Evolutionary conservation across 2,329 filamentous ascomycete genomes (phyloP), one percentile per base, ranked within the genome.

Genomic region (Fusarium nurragi): DNA sequence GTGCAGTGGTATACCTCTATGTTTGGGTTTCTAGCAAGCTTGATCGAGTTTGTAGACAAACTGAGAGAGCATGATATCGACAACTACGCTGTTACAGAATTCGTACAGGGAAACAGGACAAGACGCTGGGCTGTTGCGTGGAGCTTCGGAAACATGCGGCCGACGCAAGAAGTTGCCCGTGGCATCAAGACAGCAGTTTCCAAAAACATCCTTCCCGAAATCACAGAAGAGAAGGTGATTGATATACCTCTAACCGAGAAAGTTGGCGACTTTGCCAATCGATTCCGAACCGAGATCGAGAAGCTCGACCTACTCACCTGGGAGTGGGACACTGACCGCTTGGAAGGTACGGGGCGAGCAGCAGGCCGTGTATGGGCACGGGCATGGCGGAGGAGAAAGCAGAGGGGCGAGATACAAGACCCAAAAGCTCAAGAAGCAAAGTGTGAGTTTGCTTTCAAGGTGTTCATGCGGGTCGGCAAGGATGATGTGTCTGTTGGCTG

Each of bases 1-100:
- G 87, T 97, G 1, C 85, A 86, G 60, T 99, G 95, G 95, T 98
- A 95, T 76, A 95, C 90, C 1, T 88, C 89, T 51, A 96, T 98
- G 92, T 81, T 98, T 0, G 94, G 94, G 0, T 96, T 96, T 71
- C 80, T 92, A 26, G 83, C 84, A 0, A 94, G 90, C 66, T 80
- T 92, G 4, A 82, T 90, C 1, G 79, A 81, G 1, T 76, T 90
- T 1, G 78, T 97, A 0, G 81, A 88, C 7, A 81, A 83, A 48
- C 80, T 90, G 5, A 84, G 84, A 16, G 77, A 83, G 4, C 73
- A 83, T 11, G 81, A 79, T 0, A 84, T 96, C 34, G 80, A 81
- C 34, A 99, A 98, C 74, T 97, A 89, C 69, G 94, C 93, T 0
- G 86, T 97, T 1, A 90, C 90, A 0, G 88, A 91, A 63, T 90